A percentile compares a stretch with the other conserved stretches of the same genome.
These are phyloP conservation scores for Musa troglodytarum DNA, from an alignment of 176 grass and related monocot genomes.

Conservation along the genomic window DNA sequence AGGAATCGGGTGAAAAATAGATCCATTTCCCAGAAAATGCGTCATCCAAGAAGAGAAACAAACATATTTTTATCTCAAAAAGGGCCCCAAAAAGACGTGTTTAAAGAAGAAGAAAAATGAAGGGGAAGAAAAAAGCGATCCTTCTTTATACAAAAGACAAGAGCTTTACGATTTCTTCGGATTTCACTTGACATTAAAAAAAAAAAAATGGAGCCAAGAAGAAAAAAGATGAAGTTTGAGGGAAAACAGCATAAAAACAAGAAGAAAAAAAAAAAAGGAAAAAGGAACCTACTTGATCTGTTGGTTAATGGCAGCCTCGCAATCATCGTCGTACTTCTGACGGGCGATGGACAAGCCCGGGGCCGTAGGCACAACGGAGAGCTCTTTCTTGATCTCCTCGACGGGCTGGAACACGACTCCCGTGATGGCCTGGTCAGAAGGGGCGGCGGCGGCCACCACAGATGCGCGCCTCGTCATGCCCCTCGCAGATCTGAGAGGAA, in stretches of 20 bases:
- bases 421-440: neutral
- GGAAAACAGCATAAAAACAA: neutral
- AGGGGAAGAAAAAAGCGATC: no score
- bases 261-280: neutral
- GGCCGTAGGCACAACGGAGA: neutral
- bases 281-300: neutral
- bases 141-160: no score
- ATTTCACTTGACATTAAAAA: no score
- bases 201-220: no score
- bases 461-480: neutral
- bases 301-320: neutral
- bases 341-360: neutral
- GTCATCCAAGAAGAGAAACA: no score
- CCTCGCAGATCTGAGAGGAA: neutral
- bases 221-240: neutral
- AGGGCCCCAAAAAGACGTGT: no score
- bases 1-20: no score
- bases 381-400: neutral
- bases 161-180: no score
- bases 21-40: no score
- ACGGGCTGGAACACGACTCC: neutral
- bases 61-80: no score
- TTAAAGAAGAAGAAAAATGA: no score
- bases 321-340: slow-evolving; percentile 3
- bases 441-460: neutral